A percentile compares a stretch with the other conserved stretches of the same genome.
phyloP scores from a whole-genome alignment of 1,284 basidiomycete genomes.

The Schizophyllum amplum region DNA sequence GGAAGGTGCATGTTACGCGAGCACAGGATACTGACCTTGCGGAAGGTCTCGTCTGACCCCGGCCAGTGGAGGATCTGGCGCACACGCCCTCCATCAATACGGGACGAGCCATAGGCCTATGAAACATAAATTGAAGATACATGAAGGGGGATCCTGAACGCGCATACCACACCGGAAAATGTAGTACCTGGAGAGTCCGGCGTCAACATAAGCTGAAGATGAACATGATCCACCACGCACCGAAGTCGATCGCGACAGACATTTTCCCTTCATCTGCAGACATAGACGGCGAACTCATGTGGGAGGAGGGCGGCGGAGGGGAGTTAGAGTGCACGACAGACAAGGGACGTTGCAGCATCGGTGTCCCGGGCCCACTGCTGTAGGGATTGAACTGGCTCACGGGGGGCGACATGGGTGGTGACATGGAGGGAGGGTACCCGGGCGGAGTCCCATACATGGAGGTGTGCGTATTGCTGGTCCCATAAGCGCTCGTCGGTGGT shows the following conservation, averaged over 20 bases:
- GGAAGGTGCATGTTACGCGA: neutral
- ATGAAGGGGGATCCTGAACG: neutral
- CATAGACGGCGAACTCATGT: conserved; percentile 18
- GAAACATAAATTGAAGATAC: neutral
- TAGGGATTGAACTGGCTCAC: conserved; percentile 16
- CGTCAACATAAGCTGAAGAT: neutral
- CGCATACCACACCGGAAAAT: conserved; percentile 56
- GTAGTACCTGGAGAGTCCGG: conserved; percentile 52
- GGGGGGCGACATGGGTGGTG: neutral
- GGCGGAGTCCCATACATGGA: neutral
- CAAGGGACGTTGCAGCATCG: conserved; percentile 14
- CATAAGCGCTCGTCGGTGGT: conserved; percentile 11
- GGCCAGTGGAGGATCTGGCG: conserved; percentile 62
- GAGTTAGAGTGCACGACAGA: conserved; percentile 18
- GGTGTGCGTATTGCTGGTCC: conserved; percentile 2
- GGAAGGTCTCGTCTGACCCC: conserved; percentile 55
- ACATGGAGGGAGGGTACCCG: neutral
- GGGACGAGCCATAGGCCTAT: conserved; percentile 56
- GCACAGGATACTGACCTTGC: conserved; percentile 29
- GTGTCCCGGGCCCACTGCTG: conserved; percentile 1
- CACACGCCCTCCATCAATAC: conserved; percentile 49
- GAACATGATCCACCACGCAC: conserved; percentile 27
- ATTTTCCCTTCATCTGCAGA: conserved; percentile 52
- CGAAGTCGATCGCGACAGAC: conserved; percentile 75
- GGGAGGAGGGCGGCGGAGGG: conserved; percentile 13